Evolutionary conservation across 768 basidiomycete species (phyloP), one percentile per base, ranked within the genome.

Genomic region (Leccinum rimulosum): DNA sequence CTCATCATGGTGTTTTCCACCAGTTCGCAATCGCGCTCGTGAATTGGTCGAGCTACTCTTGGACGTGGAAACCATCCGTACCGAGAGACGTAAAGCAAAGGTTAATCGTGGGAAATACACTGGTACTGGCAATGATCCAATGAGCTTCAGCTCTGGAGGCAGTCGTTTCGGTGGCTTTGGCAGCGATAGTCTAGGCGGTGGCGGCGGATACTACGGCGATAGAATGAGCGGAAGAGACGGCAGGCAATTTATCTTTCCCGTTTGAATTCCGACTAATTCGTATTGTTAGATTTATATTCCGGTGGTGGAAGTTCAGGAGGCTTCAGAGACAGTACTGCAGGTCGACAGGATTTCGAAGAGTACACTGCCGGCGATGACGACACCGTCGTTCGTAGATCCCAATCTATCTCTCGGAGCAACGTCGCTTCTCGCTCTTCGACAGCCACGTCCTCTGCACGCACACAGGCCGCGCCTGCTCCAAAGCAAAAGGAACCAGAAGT

Each of bases 361-460:
- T 99, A 99, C 73, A 91, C 96, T 64, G 97, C 96, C 12, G 96
- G 96, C 2, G 93, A 93, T 59, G 95, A 98, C 60, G 94, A 96
- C n/a, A 73, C 69, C 43, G 73, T 65, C 58, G 68, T 47, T 61
- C 75, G 69, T 61, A 80, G 73, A 54, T 78, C 73, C 60, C 77
- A 76, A 49, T 77, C 77, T 22, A 43, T 79, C 49, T 67, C 75
- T 22, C 65, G 66, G 33, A 76, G 74, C 54, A 72, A 64, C 33
- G 59, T 60, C 4, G 27, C 65, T 55, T 61, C 76, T 11, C 66
- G 69, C 19, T 61, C 71, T 28, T 70, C 74, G 5, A 68, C 78
- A 14, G 62, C 80, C 10, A 66, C 80, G 3, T 72, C 80, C 8
- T 74, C 82, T 15, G 73, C 78, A 3, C 72, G 75, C 47, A 60